Conservation (phyloP, 2,329 filamentous ascomycete species). For the Pseudogymnoascus sp. region DNA sequence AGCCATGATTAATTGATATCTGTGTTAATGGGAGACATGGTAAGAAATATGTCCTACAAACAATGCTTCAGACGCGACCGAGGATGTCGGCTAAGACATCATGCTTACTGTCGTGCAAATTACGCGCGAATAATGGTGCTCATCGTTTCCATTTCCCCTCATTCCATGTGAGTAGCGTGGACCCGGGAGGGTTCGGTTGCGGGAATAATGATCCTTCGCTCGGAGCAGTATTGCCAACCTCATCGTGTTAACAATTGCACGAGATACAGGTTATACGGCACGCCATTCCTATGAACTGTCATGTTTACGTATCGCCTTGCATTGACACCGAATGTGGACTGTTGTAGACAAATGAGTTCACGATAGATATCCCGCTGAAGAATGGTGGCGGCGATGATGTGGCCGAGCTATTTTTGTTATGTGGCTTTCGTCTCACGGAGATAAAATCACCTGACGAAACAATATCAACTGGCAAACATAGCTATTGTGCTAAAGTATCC, state of each 20-base stretch:
- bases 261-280: not conserved
- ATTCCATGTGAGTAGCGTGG: not conserved
- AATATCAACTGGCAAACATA: not conserved
- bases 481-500: not conserved
- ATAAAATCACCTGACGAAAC: not conserved
- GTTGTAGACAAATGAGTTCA: not conserved
- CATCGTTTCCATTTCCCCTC: not conserved
- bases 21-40: not conserved
- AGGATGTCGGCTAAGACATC: not conserved
- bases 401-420: not conserved
- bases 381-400: not conserved
- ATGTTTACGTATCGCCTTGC: not conserved
- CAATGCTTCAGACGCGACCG: not conserved
- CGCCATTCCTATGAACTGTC: not conserved
- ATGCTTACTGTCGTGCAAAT: not conserved
- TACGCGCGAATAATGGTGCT: not conserved
- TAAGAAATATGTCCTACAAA: not conserved
- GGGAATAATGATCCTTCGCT: not conserved
- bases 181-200: not conserved
- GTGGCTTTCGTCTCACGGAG: not conserved
- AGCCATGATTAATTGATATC: not conserved
- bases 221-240: not conserved
- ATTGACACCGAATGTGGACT: not conserved
- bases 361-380: not conserved
- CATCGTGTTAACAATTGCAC: not conserved